Conservation (phyloP, 2,329 filamentous ascomycete species). For the Exophiala sp. region DNA sequence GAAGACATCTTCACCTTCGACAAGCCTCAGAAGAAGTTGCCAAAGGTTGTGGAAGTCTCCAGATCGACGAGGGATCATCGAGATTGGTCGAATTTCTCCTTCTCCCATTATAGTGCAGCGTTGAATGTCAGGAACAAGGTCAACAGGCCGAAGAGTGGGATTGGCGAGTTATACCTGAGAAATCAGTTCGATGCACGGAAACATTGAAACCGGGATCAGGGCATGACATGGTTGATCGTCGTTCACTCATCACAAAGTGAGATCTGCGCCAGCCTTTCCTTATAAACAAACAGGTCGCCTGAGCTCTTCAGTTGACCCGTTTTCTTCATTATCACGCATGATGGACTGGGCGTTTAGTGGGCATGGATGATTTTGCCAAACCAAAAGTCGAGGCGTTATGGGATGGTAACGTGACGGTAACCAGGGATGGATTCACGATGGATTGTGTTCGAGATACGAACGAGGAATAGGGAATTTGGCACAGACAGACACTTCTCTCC, state of each 20-base stretch:
- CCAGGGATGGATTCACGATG: background rate
- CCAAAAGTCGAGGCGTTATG: background rate
- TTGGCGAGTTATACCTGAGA: conserved; percentile 24
- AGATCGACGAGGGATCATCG: conserved; percentile 21
- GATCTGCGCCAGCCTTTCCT: no score
- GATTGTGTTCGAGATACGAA: background rate
- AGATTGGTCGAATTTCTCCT: conserved; percentile 28
- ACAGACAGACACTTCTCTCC: background rate
- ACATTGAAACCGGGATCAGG: background rate
- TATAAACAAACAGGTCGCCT: background rate
- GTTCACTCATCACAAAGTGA: no score
- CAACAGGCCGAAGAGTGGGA: conserved; percentile 16
- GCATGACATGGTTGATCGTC: background rate
- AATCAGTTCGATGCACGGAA: conserved; percentile 15
- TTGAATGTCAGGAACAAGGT: conserved; percentile 20
- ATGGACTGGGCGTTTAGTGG: no score
- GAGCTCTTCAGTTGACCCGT: no score
- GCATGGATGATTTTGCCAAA: background rate
- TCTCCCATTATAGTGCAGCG: conserved; percentile 24
- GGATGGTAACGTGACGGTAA: no score
- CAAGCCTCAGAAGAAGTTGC: conserved; percentile 26
- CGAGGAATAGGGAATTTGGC: background rate
- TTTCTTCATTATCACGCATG: background rate
- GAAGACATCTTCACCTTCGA: conserved; percentile 30
- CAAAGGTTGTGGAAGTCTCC: conserved; percentile 27